These are phyloP conservation scores for Sarocladium strictum DNA, from an alignment of 2,329 filamentous ascomycete genomes.

Conservation along the genomic window DNA sequence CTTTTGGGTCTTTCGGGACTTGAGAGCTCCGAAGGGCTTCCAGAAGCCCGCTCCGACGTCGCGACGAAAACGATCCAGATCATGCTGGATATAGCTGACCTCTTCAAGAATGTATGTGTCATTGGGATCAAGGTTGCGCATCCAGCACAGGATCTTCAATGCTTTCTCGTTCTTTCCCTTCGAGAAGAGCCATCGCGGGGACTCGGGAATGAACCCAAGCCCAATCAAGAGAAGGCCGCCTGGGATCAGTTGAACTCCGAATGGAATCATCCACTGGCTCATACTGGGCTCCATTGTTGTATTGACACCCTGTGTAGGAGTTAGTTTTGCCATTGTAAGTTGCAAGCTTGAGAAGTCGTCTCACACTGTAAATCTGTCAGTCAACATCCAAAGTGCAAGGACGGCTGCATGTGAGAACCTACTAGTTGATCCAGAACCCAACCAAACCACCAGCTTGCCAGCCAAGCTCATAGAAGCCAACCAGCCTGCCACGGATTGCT, in stretches of 20 bases:
- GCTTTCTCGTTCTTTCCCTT: conserved; percentile 55
- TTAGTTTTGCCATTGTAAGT: background rate
- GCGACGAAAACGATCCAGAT: conserved; percentile 57
- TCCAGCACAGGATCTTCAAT: conserved; percentile 55
- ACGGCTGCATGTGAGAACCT: too few species aligned
- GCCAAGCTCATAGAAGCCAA: conserved; percentile 62
- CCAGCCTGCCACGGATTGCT: conserved; percentile 56
- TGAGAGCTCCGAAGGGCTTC: conserved; percentile 60
- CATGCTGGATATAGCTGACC: conserved; percentile 62
- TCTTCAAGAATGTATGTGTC: conserved; percentile 69
- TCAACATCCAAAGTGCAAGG: too few species aligned
- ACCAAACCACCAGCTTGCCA: conserved; percentile 60
- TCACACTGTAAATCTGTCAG: background rate
- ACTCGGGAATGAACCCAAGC: conserved; percentile 56
- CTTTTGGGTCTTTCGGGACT: conserved; percentile 55
- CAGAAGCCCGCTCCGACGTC: conserved; percentile 68
- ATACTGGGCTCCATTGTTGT: conserved; percentile 38
- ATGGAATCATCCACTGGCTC: conserved; percentile 59
- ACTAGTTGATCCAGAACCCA: conserved; percentile 61
- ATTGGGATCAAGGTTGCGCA: conserved; percentile 49
- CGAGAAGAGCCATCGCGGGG: conserved; percentile 63
- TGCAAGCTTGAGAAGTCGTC: background rate
- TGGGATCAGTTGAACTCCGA: conserved; percentile 62
- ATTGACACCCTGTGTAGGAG: conserved; percentile 40
- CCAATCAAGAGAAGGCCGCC: conserved; percentile 56